Evolutionary conservation across 2,329 filamentous ascomycete genomes (phyloP).

Genomic region (Trichoderma sp.): DNA sequence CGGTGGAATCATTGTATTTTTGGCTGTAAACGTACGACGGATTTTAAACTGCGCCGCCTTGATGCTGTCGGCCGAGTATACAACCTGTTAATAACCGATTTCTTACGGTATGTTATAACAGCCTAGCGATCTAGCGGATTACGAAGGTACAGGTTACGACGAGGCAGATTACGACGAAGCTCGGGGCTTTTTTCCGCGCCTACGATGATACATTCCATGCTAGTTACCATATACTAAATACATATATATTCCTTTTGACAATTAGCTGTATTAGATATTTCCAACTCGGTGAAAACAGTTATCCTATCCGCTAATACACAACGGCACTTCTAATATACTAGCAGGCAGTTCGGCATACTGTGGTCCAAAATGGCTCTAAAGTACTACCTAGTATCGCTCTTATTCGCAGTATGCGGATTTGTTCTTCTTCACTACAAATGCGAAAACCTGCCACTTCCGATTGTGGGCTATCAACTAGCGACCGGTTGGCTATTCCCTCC

Average conservation of each 20-base stretch:
- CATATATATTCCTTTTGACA: neutral
- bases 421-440: neutral
- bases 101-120: neutral
- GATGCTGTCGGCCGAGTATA: neutral
- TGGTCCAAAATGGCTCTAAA: neutral
- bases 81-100: neutral
- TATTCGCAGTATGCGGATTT: neutral
- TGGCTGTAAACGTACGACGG: neutral
- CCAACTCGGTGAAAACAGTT: neutral
- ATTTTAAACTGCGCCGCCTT: neutral
- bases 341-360: neutral
- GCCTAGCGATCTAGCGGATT: neutral
- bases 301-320: neutral
- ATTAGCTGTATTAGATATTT: neutral
- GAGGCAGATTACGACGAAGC: neutral
- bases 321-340: neutral
- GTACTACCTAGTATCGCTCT: neutral
- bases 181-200: neutral
- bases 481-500: neutral
- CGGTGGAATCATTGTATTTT: neutral
- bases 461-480: neutral
- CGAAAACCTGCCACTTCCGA: neutral
- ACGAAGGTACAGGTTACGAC: neutral
- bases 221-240: neutral
- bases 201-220: fast-evolving